A percentile compares a stretch with the other conserved stretches of the same genome.
phyloP scores from a whole-genome alignment of 306 rosid species.

The Geum urbanum region DNA sequence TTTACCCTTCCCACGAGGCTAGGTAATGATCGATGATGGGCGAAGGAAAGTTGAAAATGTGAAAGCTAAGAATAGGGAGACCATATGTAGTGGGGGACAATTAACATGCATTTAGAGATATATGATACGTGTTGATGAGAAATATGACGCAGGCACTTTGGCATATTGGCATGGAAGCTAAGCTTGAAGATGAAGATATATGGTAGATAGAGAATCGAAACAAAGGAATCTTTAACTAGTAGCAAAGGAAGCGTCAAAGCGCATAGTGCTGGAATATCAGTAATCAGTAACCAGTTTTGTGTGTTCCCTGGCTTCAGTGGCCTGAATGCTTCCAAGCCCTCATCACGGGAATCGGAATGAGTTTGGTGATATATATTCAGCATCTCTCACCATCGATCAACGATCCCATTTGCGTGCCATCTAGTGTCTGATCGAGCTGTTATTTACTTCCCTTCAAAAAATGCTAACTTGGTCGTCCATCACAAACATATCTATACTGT shows the following conservation, averaged over 20 bases:
- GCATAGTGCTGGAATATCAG: conserved; percentile 2
- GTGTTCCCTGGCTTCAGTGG: conserved; percentile 22
- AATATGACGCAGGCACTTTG: conserved; percentile 12
- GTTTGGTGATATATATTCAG: background rate
- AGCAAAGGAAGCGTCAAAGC: conserved; percentile 38
- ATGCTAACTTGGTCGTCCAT: background rate
- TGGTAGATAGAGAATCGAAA: conserved; percentile 1
- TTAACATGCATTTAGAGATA: background rate
- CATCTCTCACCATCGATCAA: conserved; percentile 12
- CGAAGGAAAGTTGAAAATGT: background rate
- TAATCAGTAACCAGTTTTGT: conserved; percentile 18
- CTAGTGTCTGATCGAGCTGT: background rate
- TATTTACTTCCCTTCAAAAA: conserved; percentile 12
- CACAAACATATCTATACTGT: background rate
- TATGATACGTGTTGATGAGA: background rate
- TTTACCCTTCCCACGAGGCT: background rate
- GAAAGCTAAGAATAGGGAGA: background rate
- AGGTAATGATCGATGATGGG: too few relatives aligned
- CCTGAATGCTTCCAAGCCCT: conserved; percentile 50
- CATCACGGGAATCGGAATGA: conserved; percentile 39
- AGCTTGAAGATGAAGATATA: conserved; percentile 5
- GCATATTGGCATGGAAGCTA: conserved; percentile 40
- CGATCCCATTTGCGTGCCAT: conserved; percentile 19
- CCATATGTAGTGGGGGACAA: conserved; percentile 32
- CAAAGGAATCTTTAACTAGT: conserved; percentile 42